These are phyloP conservation scores for Lactuca sativa DNA, from an alignment of 129 eudicot species.

Conservation along the genomic window DNA sequence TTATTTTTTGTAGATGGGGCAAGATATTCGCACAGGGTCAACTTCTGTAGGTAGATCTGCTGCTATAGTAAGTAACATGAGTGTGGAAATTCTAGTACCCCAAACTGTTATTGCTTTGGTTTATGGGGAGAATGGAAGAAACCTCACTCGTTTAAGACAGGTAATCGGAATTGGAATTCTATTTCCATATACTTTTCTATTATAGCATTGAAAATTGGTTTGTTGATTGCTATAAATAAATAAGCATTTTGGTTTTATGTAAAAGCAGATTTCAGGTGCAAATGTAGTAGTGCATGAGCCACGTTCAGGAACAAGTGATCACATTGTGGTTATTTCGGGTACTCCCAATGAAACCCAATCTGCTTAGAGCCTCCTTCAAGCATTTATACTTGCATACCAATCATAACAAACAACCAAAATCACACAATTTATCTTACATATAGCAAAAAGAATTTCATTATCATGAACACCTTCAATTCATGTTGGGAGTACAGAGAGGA, in stretches of 20 bases:
- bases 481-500: too few relatives aligned
- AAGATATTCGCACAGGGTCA: constrained; percentile 38
- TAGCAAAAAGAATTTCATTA: constrained; percentile 4
- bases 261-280: constrained; percentile 85
- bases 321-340: constrained; percentile 68
- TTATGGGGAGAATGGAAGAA: constrained; percentile 82
- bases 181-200: background rate
- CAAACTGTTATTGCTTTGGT: too few relatives aligned
- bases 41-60: too few relatives aligned
- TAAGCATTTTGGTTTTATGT: constrained; percentile 5
- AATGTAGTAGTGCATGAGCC: constrained; percentile 60
- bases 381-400: constrained; percentile 68
- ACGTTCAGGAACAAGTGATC: constrained; percentile 56
- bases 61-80: too few relatives aligned
- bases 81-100: too few relatives aligned
- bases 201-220: too few relatives aligned
- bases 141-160: constrained; percentile 70
- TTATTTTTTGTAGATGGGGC: constrained; percentile 41
- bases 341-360: constrained; percentile 77
- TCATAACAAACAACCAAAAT: constrained; percentile 36
- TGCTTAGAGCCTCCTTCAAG: constrained; percentile 92
- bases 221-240: background rate
- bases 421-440: background rate
- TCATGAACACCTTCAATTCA: too few relatives aligned
- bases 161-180: too few relatives aligned